A percentile compares a stretch with the other conserved stretches of the same genome.
Conservation (phyloP, 257 asterid genomes). For the Solanum appendiculatum region DNA sequence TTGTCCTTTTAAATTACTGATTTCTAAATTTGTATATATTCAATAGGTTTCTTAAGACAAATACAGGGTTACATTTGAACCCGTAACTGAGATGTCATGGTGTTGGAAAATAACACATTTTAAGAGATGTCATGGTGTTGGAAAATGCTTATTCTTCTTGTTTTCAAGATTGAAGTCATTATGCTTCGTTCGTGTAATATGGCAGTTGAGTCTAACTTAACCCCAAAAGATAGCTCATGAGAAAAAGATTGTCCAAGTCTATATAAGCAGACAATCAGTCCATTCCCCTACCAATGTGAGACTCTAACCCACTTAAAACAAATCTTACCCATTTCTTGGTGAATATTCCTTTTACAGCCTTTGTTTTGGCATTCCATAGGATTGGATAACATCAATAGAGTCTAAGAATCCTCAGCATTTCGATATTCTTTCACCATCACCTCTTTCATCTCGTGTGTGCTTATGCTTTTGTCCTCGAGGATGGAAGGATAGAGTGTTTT, state of each 20-base stretch:
- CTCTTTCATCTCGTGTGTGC: background rate
- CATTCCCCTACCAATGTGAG: background rate
- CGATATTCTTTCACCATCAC: background rate
- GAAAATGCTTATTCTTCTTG: background rate
- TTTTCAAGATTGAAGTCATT: background rate
- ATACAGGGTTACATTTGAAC: background rate
- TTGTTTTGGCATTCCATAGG: background rate
- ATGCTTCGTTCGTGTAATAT: background rate
- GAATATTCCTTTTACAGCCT: background rate
- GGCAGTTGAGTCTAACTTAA: background rate
- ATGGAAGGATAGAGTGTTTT: background rate
- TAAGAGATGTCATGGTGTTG: background rate
- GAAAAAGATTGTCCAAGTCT: background rate
- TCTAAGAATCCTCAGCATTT: background rate
- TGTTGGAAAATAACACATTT: background rate
- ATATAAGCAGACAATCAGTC: background rate
- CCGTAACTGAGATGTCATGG: background rate
- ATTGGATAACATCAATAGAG: background rate
- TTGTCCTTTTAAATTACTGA: background rate
- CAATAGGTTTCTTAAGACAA: background rate
- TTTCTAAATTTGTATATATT: background rate
- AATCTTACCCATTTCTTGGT: background rate
- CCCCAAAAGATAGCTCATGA: background rate
- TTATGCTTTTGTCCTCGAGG: background rate
- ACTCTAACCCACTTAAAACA: background rate